Base-by-base conservation (phyloP, 805 yeast species). In the Lachancea mirantina region DNA sequence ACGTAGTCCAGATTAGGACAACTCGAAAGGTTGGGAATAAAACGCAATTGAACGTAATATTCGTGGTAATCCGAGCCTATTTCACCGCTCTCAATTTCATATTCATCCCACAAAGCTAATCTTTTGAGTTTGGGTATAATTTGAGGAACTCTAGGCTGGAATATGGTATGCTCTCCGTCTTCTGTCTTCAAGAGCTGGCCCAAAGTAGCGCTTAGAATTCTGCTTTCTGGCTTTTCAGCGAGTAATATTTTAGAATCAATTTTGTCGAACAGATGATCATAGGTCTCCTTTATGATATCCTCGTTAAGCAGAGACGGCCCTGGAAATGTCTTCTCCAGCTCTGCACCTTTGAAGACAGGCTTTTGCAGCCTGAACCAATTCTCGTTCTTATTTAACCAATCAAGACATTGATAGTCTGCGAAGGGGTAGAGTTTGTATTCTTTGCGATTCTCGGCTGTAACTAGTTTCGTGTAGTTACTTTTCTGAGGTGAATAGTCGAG, bases 21-120 rank as follows among this genome's bases (percentile, higher is more conserved):
- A 6, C 35, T 26, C 19, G 44, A 36, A 10, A 44, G 30, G 15
- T 42, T 37, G 5, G 59, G 54, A 3, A 44, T 38, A 32, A 50
- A 46, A 16, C 39, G 47, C 15, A 54, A 23, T 36, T 56, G 57
- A 7, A 56, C 42, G 26, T 42, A 49, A 31, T 55, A 56, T 9
- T 45, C 49, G 28, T 52, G 57, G 20, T 52, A 51, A 28, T 55
- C 58, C n/a, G 47, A 34, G 4, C 47, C 30, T 30, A 29, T 42
- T 14, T 38, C 26, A 10, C 42, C 46, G 23, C 42, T 44, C 4
- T 33, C 29, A 6, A 35, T 23, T 2, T 14, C 22, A 7, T 34
- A 5, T 13, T 31, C 42, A 18, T 46, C 45, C 29, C 38, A 42
- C 4, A 46, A 35, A 2, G 54, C 56, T 21, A 54, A 26, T 15